Evolutionary conservation across 2,329 filamentous ascomycete genomes (phyloP).

Genomic region (Fusarium decemcellulare): DNA sequence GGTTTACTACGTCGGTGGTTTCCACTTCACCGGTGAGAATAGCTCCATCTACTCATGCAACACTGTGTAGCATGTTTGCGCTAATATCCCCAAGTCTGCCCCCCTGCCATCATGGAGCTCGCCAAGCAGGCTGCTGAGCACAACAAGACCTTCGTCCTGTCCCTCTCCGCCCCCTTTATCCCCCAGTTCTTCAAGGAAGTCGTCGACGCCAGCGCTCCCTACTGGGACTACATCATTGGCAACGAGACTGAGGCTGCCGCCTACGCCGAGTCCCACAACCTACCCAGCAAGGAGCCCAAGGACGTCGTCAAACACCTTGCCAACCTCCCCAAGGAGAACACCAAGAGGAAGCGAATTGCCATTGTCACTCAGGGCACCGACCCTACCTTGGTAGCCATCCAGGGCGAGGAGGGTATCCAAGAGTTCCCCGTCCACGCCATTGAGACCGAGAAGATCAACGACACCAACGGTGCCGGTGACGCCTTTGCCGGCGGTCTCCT

Average conservation of each 20-base stretch:
- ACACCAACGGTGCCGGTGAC: slow-evolving; percentile 97
- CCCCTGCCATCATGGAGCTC: slow-evolving; percentile 89
- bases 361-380: slow-evolving; percentile 96
- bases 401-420: slow-evolving; percentile 78
- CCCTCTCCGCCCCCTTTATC: slow-evolving; percentile 96
- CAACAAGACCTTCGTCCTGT: slow-evolving; percentile 94
- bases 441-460: slow-evolving; percentile 83
- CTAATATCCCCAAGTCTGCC: slow-evolving; percentile 74
- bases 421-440: slow-evolving; percentile 88
- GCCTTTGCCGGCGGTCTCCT: slow-evolving; percentile 96
- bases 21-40: slow-evolving; percentile 83
- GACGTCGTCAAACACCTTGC: slow-evolving; percentile 90
- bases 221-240: slow-evolving; percentile 96
- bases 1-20: slow-evolving; percentile 94
- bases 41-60: neutral
- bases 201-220: slow-evolving; percentile 86
- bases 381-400: slow-evolving; percentile 87
- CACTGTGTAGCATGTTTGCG: neutral
- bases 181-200: slow-evolving; percentile 98
- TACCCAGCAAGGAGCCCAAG: slow-evolving; percentile 82
- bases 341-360: slow-evolving; percentile 84
- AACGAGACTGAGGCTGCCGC: slow-evolving; percentile 96
- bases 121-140: slow-evolving; percentile 89
- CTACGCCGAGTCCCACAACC: slow-evolving; percentile 86
- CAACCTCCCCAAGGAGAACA: slow-evolving; percentile 93